phyloP scores from a whole-genome alignment of 2,329 filamentous ascomycete species.

The Arthrinium phaeospermum region DNA sequence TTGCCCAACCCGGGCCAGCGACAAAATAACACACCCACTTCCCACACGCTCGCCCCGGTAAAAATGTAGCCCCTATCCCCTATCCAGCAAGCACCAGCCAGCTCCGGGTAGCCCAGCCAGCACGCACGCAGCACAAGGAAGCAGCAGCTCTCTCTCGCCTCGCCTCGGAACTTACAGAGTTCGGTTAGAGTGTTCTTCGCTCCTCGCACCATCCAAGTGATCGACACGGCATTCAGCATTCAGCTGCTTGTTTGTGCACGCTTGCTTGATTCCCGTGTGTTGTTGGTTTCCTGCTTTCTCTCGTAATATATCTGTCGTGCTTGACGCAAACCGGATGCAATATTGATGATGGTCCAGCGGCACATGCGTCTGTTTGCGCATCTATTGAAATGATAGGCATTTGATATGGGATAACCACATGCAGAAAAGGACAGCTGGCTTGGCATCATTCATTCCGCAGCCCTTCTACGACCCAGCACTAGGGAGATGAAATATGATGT shows the following conservation, averaged over 20 bases:
- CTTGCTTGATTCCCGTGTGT: not conserved
- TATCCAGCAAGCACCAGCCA: not conserved
- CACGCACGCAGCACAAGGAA: not conserved
- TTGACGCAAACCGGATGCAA: constrained; percentile 8
- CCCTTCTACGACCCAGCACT: not conserved
- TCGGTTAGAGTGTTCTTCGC: not conserved
- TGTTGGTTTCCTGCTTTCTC: not conserved
- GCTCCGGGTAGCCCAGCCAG: too few relatives aligned
- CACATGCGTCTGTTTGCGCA: not conserved
- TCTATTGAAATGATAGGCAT: not conserved
- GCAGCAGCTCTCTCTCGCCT: not conserved
- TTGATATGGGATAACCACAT: not conserved
- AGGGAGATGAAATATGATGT: constrained; percentile 14
- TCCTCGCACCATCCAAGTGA: constrained; percentile 2
- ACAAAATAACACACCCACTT: not conserved
- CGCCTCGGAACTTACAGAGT: constrained; percentile 1
- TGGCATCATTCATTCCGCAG: not conserved
- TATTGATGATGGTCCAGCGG: not conserved
- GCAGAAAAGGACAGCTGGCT: not conserved
- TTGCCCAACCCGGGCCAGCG: not conserved
- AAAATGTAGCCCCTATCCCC: not conserved
- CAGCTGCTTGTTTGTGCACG: not conserved
- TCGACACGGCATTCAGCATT: constrained; percentile 12
- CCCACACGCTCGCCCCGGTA: too few relatives aligned
- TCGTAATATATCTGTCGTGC: not conserved